Base-by-base conservation (phyloP, 371 early-diverging fungal genomes). In the Haplosporangium sp. region DNA sequence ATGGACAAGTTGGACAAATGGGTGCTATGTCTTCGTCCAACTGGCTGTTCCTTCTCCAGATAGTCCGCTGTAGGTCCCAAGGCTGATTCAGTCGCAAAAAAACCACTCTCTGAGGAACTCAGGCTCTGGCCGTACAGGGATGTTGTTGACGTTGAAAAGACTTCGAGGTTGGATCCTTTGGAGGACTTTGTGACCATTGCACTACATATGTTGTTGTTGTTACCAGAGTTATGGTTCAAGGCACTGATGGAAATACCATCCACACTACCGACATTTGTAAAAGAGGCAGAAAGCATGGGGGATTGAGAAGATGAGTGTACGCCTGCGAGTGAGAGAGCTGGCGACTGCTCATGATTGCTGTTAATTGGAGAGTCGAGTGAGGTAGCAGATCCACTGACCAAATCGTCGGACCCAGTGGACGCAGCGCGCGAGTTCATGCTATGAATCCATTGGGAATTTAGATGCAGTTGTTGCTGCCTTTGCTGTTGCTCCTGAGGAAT, bases 351-450 rank as follows among this genome's bases (percentile, higher is more conserved):
- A 11, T 46, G 40, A 29, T 46, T 54, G 21, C 59, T 60, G 46
- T 54, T 46, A 3, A 54, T 48, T 1, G 69, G 41, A 0, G 74
- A 74, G 9, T 68, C 65, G 37, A 61, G 56, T 0, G 74, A 68
- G 0, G 74, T 69, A 8, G 74, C 69, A 1, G 74, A 74, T 11
- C 74, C 74, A 9, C 74, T 65, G 14, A 74, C 74, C 57, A 69
- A 53, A 8, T 69, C 69, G 12, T 74, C 74, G 0, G 55, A 29
- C 23, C 45, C 59, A 1, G 21, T 41, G 1, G 23, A 58, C 1
- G 5, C 62, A 46, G 40, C 62, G 1, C 43, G 16, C 20, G 45
- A 6, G 57, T 55, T 51, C 59, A 73, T 50, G 8, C 59, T 59
- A 38, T 54, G 54, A 55, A 69, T 64, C 72, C 72, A 71, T 11